Evolutionary conservation across 345 rosid species (phyloP), one percentile per base, ranked within the genome.

Genomic region (Turnera subulata): DNA sequence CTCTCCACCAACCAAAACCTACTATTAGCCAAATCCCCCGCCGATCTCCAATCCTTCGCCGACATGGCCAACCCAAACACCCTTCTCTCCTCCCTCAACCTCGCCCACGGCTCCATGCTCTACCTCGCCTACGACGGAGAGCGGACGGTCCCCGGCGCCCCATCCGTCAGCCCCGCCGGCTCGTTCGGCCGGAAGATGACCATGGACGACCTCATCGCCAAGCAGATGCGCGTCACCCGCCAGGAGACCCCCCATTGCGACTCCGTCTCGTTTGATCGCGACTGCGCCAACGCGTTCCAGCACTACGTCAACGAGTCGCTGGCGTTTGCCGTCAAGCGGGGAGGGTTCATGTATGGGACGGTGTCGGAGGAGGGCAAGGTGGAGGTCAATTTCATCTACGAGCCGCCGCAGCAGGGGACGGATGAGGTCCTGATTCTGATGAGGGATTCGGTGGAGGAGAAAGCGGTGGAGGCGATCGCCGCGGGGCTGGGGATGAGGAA

Each of bases 141-240:
- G 71, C 79, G 97, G 32, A 73, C 71, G 25, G 76, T 89, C 18
- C 80, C 84, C 16, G 94, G 88, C 37, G 8, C 35, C 35, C 85
- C 94, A 10, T 63, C 76, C 18, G 65, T 89, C 29, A 63, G 53
- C 17, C 99, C 99, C 0, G 86, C 97, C 1, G 94, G 97, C 0
- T 87, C 99, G 0, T 93, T 93, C 48, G 97, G 99, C 12, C 82
- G 88, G 47, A 93, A 93, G 84, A 93, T 93, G 99, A 93, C 99
- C 5, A 85, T 93, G 62, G 97, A 87, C 33, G 97, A 93, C 56
- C 76, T 93, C 2, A 89, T 93, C 60, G 96, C 99, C 15, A 81
- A 74, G 21, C 99, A 93, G 82, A 89, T 88, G 82, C 79, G 95
- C 17, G 81, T 93, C 37, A 37, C 76, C 26, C 82, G 99, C 14